A percentile compares a stretch with the other conserved stretches of the same genome.
Evolutionary conservation across 2,329 filamentous ascomycete species (phyloP).

Genomic region (Biscogniauxia sp.): DNA sequence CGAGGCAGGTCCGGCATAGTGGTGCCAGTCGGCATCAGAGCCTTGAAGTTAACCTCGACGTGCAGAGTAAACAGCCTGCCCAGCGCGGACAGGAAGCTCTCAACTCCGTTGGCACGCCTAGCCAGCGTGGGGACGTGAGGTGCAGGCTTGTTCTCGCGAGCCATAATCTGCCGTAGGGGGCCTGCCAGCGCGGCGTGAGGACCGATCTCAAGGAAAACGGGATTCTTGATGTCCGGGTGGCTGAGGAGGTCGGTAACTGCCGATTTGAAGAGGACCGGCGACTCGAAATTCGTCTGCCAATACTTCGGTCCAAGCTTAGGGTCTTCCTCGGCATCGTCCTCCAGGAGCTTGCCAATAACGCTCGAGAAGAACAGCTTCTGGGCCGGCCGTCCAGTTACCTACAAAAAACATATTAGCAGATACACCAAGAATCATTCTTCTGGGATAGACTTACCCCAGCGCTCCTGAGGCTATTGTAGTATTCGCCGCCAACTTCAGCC

Average conservation of each 20-base stretch:
- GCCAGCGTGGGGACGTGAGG: not conserved
- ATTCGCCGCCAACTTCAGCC: conserved; percentile 14
- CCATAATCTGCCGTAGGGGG: conserved; percentile 19
- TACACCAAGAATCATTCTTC: too few relatives aligned
- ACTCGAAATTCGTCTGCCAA: conserved; percentile 23
- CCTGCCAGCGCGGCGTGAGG: conserved; percentile 24
- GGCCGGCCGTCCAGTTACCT: conserved; percentile 6
- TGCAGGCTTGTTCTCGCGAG: not conserved
- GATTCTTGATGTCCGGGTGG: conserved; percentile 4
- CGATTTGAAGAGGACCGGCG: conserved; percentile 18
- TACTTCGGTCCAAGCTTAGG: conserved; percentile 12
- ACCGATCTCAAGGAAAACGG: conserved; percentile 24
- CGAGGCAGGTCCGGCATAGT: conserved; percentile 19
- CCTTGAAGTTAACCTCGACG: conserved; percentile 13
- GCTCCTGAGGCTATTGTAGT: not conserved
- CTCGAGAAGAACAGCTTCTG: conserved; percentile 20
- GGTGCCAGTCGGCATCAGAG: conserved; percentile 13
- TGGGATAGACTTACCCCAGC: too few relatives aligned
- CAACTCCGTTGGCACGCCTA: conserved; percentile 3
- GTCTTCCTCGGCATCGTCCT: not conserved
- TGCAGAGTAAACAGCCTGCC: conserved; percentile 20
- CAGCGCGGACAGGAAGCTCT: conserved; percentile 16
- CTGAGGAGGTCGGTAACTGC: conserved; percentile 15
- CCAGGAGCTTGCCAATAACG: conserved; percentile 5
- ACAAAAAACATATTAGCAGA: not conserved